Evolutionary conservation across 805 yeast genomes (phyloP), one percentile per base, ranked within the genome.

Genomic region (Candida pseudoglaebosa): DNA sequence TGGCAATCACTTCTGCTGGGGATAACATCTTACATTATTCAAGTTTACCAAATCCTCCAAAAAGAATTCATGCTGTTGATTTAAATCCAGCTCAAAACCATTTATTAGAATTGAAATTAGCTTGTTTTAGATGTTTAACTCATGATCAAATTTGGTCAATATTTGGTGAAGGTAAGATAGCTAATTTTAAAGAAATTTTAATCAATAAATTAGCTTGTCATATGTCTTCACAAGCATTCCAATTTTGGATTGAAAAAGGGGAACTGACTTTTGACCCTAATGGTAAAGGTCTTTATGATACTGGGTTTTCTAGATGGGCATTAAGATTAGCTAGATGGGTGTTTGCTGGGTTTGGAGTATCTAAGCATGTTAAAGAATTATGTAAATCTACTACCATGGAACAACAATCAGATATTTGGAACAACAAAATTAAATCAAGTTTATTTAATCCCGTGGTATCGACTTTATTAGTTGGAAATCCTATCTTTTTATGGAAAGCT

Each of bases 301-400:
- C 93, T 5, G 95, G 95, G 0, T 83, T 85, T 20, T 82, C 95
- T 1, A 73, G 91, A 59, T 85, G 95, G 95, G 95, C 95, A 1
- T 64, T 85, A 38, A 71, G 90, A 52, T 61, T 83, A 42, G 83
- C 88, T 7, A 70, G 71, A 44, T 75, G 70, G 44, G 65, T 84
- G 2, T 84, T 85, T 65, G 63, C 64, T 21, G 36, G 75, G 1
- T 68, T 80, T 40, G 84, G 89, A 0, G 67, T 78, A 16, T 49
- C 67, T 22, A 59, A 58, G 8, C 68, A 73, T 38, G 77, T 84
- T 37, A 71, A 74, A 31, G 66, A 71, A 42, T 60, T 85, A 14
- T 80, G 90, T 53, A 48, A 61, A 7, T 71, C 84, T 38, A 70
- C 68, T 41, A 75, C 80, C 6, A 56, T 85, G 50, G 68, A 70